Base-by-base conservation (phyloP, 176 grass and related monocot species). In the Eleusine indica region DNA sequence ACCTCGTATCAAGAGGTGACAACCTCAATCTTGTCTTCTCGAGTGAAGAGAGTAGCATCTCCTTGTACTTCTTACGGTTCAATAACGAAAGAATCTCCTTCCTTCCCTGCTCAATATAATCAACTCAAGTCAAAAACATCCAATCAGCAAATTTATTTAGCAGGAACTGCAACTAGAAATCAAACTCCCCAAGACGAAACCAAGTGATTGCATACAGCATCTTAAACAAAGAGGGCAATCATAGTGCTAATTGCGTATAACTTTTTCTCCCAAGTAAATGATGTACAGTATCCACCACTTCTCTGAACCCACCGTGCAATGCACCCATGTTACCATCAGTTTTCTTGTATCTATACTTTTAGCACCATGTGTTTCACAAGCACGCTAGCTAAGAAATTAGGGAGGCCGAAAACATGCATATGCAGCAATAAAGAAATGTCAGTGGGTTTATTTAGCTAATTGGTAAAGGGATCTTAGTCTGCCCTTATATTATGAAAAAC, bases 71-170 rank as follows among this genome's bases (percentile, higher is more conserved):
- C 60, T 47, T 87, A 71, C 87, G 88, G 47, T 75, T 94, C 75
- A 97, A 70, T 29, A 94, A 68, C 4, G 94, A 97, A 62, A 97
- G 75, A 63, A 97, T 80, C 84, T 97, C 94, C 39, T 90, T 97
- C 75, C 94, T 88, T 75, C 91, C 91, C 94, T 97, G 77, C 32
- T 81, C 60, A 68, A 12, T 43, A 82, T 21, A 77, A 74, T 19
- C 14, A 79, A 71, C 0, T 64, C 18, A 74, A 58, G 57, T 74
- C 1, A 57, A 80, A 86, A 52, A 74, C 43, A 10, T 65, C 19
- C 30, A 16, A 21, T 40, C 46, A 28, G 9, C 15, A 21, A 71
- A 25, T 30, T 73, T 57, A 25, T 30, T 73, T 57, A 22, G 37
- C 16, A 38, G 4, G 68, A 41, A 6, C 63, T 41, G 0, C 7